Evolutionary conservation across 805 yeast genomes (phyloP).

Genomic region (Spathaspora girioi): DNA sequence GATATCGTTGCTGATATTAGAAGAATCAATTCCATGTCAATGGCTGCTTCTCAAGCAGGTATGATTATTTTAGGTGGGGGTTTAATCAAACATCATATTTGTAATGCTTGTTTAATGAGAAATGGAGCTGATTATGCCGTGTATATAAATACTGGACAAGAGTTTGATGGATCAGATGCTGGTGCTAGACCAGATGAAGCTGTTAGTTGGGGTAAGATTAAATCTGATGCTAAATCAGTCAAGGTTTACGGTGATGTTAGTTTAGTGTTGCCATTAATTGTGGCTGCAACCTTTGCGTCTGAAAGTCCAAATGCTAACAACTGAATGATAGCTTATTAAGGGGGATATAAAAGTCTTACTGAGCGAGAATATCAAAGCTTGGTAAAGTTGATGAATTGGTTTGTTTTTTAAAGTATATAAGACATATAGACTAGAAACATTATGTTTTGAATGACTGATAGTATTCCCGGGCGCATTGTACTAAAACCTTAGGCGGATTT

Average conservation of each 20-base stretch:
- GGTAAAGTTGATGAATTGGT: too few relatives aligned
- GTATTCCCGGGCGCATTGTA: too few relatives aligned
- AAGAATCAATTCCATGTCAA: conserved; percentile 84
- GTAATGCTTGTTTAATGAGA: conserved; percentile 98
- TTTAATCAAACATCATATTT: conserved; percentile 91
- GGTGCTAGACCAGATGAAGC: conserved; percentile 99
- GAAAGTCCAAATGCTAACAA: conserved; percentile 14
- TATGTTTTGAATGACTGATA: too few relatives aligned
- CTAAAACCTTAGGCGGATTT: too few relatives aligned
- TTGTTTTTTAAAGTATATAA: too few relatives aligned
- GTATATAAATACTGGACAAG: conserved; percentile 96
- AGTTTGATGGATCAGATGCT: conserved; percentile 97
- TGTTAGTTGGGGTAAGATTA: conserved; percentile 97
- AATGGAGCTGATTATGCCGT: conserved; percentile 99
- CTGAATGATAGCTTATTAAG: too few relatives aligned
- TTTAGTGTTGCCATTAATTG: conserved; percentile 90
- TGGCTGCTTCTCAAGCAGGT: conserved; percentile 93
- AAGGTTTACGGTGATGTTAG: conserved; percentile 96
- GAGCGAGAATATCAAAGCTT: too few relatives aligned
- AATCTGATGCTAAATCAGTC: conserved; percentile 86
- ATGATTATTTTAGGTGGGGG: conserved; percentile 98
- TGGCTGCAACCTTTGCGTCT: conserved; percentile 95
- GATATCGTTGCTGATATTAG: conserved; percentile 96
- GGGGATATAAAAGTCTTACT: too few relatives aligned
- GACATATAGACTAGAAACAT: too few relatives aligned